Evolutionary conservation across 371 early-diverging fungal genomes (phyloP), one percentile per base, ranked within the genome.

Genomic region (Phascolomyces articulosus): DNA sequence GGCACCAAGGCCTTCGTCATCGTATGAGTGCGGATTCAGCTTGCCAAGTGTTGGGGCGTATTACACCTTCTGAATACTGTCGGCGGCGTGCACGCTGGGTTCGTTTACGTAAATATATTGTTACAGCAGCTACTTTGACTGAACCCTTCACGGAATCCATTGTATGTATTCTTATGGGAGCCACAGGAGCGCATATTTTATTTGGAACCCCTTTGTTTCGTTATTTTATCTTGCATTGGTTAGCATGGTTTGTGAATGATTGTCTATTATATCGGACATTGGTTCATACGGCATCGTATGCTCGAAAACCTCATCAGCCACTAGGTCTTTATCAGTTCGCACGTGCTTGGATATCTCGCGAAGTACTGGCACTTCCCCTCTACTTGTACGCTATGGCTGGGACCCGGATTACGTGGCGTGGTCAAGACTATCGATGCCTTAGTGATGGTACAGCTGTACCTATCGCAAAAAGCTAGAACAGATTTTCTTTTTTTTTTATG

Each of bases 121-220:
- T 95, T 11, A 85, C 91, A 0, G 83, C 83, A 13, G 96, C 95
- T 1, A 97, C 96, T 2, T 63, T 95, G 8, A 74, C 90, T 1
- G 98, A 98, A 69, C 98, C 98, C 4, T 84, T 96, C 31, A 93
- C 95, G 7, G 97, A 97, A 74, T 94, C 93, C 15, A 76, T 97
- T 29, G 66, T 95, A 18, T 86, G 89, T 73, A 95, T 93, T 9
- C 28, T 87, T 3, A 75, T 93, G 63, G 92, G 92, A 3, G 87
- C 92, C 2, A 87, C 79, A 62, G 91, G 74, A 38, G 90, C 71
- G 51, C 53, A 58, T 10, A 10, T 60, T 16, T 10, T 71, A 11
- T 90, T 85, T 63, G 80, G 76, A 23, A 66, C 78, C 9, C 74
- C 85, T 27, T 62, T 73, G 1, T 55, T 58, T 31, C 58, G 69